Base-by-base conservation (phyloP, 1,284 basidiomycete species). In the Moesziomyces parantarcticus region DNA sequence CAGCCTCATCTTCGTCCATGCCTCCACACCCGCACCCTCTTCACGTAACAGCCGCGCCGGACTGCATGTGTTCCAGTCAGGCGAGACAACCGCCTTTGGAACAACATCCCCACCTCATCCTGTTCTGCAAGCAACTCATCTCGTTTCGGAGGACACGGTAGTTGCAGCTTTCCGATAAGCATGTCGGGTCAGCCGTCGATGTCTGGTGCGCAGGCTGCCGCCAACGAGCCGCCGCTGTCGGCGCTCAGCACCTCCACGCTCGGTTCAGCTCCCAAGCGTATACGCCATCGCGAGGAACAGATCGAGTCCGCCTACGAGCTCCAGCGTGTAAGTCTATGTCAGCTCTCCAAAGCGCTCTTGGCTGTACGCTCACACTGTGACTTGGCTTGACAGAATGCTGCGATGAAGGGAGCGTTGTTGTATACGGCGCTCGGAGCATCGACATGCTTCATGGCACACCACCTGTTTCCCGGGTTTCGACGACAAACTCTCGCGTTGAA, bases 401-500 rank as follows among this genome's bases (percentile, higher is more conserved):
- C 77, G 0, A 62, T 79, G 36, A 66, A 64, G 50, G 78, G 78
- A 13, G 76, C 76, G 13, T 40, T 69, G 3, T 29, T 77, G 5
- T 79, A 75, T 50, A 76, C 73, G 21, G 45, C 60, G 10, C 46
- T 79, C 3, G 78, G 78, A 10, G 72, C 72, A n/a, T 63, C 66
- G 2, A 45, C 70, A 21, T 72, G 65, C n/a, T 60, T 76, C 32
- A 51, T 75, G 58, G 72, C 75, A 22, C 78, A 80, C 43, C 66
- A 78, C 23, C 63, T 80, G n/a, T 80, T 80, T 49, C 77, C 75
- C 11, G 62, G 66, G 20, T 79, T 80, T 45, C 59, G 77, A 10
- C 47, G 65, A 5, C 78, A 80, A 36, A 80, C 78, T 0, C 69
- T 80, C n/a, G 78, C 78, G 1, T 54, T 79, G 11, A 80, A 80